phyloP scores from a whole-genome alignment of 495 filamentous ascomycete genomes.

The Xylaria flabelliformis region DNA sequence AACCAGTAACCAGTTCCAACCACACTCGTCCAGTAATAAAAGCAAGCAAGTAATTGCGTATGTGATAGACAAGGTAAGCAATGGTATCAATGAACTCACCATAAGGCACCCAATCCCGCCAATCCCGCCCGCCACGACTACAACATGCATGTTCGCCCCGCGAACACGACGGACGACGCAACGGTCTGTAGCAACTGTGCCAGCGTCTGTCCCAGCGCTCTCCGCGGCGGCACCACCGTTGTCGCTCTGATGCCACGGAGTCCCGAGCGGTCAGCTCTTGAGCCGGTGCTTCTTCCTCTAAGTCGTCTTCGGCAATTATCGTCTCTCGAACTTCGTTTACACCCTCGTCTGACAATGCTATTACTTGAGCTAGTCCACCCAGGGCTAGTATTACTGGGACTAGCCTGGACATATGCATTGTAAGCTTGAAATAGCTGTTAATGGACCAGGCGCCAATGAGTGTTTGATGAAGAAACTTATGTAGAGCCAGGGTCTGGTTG shows the following conservation, averaged over 20 bases:
- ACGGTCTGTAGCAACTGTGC: not conserved
- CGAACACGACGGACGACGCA: not conserved
- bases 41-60: not conserved
- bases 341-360: not conserved
- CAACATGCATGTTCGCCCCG: not conserved
- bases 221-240: not conserved
- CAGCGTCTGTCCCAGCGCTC: not conserved
- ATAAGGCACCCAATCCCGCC: not conserved
- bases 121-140: not conserved
- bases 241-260: not conserved
- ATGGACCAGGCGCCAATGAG: not conserved
- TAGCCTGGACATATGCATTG: conserved; percentile 20
- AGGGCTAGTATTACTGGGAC: conserved; percentile 12
- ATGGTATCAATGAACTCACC: not conserved
- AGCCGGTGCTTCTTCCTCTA: not conserved
- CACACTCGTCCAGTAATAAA: not conserved
- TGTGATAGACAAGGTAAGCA: not conserved
- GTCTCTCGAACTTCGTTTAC: not conserved
- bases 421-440: not conserved
- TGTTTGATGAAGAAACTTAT: not conserved
- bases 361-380: conserved; percentile 5
- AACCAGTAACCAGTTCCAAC: not conserved
- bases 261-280: not conserved
- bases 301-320: not conserved
- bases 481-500: not conserved